These are phyloP conservation scores for Triticum monococcum DNA, from an alignment of 176 grass and related monocot species.

Conservation along the genomic window DNA sequence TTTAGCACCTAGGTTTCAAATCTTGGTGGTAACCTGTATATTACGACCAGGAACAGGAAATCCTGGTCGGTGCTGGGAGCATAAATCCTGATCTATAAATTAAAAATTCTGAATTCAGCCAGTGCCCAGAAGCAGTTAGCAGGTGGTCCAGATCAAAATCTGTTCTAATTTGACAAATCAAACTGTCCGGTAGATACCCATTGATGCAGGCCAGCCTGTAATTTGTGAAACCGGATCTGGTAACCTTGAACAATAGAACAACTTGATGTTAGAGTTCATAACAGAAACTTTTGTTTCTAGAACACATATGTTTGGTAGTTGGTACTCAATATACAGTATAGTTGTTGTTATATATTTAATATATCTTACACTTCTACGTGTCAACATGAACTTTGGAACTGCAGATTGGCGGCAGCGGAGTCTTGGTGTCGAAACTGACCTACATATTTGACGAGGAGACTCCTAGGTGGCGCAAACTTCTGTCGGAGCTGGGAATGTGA, in stretches of 20 bases:
- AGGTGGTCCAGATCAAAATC: background rate
- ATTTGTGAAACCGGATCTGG: no score
- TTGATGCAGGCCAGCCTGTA: no score
- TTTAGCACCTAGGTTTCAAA: background rate
- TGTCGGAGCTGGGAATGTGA: slow-evolving; percentile 72
- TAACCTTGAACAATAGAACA: no score
- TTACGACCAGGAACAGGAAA: background rate
- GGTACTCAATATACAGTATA: background rate
- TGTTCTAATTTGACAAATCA: background rate
- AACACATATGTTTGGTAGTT: background rate
- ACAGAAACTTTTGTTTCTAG: background rate
- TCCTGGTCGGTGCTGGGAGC: background rate
- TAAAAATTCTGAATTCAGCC: background rate
- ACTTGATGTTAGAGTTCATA: no score
- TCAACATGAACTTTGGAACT: slow-evolving; percentile 5
- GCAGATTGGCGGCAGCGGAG: slow-evolving; percentile 86
- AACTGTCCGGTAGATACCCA: background rate
- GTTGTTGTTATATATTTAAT: no score
- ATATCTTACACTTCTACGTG: background rate
- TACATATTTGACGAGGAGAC: slow-evolving; percentile 99
- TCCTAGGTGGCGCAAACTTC: slow-evolving; percentile 79
- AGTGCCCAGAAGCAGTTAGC: background rate
- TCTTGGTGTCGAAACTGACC: slow-evolving; percentile 87
- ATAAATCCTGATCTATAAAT: background rate
- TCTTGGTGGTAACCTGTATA: background rate